Evolutionary conservation across 2,329 filamentous ascomycete genomes (phyloP).

Genomic region (Phaeosphaeriaceae sp.): DNA sequence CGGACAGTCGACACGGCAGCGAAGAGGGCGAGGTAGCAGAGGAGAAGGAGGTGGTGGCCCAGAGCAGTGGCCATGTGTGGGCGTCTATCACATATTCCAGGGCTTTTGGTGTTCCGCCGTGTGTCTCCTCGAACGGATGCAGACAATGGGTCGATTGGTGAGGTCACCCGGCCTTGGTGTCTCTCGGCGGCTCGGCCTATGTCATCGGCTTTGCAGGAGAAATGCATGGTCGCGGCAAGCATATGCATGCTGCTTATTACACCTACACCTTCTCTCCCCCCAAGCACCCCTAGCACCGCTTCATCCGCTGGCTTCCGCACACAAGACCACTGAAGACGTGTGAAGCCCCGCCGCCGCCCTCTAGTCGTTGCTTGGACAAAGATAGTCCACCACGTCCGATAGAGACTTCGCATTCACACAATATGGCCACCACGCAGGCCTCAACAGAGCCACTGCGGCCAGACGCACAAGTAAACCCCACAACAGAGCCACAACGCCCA

Average conservation of each 20-base stretch:
- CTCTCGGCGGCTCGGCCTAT: neutral
- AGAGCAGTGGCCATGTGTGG: slow-evolving; percentile 28
- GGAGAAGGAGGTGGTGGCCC: slow-evolving; percentile 27
- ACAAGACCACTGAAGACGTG: slow-evolving; percentile 16
- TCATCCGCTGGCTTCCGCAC: slow-evolving; percentile 35
- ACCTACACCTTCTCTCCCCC: slow-evolving; percentile 3
- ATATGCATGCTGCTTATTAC: slow-evolving; percentile 20
- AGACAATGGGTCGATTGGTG: neutral
- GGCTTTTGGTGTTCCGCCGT: slow-evolving; percentile 20
- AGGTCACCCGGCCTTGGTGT: slow-evolving; percentile 8
- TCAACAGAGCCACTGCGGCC: slow-evolving; percentile 42
- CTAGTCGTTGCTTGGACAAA: slow-evolving; percentile 14
- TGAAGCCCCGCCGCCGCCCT: slow-evolving; percentile 12
- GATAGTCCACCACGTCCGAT: neutral
- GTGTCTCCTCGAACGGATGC: slow-evolving; percentile 1
- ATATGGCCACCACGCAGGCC: slow-evolving; percentile 36
- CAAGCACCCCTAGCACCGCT: neutral
- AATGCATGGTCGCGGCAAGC: neutral
- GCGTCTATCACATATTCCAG: slow-evolving; percentile 41
- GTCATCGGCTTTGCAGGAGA: neutral
- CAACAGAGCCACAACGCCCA: slow-evolving; percentile 9
- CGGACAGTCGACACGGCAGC: slow-evolving; percentile 12
- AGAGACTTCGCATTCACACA: slow-evolving; percentile 3
- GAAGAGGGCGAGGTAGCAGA: slow-evolving; percentile 22
- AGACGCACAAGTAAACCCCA: slow-evolving; percentile 19